Evolutionary conservation across 192 early-diverging fungal genomes (phyloP), one percentile per base, ranked within the genome.

Genomic region (Podila minutissima): DNA sequence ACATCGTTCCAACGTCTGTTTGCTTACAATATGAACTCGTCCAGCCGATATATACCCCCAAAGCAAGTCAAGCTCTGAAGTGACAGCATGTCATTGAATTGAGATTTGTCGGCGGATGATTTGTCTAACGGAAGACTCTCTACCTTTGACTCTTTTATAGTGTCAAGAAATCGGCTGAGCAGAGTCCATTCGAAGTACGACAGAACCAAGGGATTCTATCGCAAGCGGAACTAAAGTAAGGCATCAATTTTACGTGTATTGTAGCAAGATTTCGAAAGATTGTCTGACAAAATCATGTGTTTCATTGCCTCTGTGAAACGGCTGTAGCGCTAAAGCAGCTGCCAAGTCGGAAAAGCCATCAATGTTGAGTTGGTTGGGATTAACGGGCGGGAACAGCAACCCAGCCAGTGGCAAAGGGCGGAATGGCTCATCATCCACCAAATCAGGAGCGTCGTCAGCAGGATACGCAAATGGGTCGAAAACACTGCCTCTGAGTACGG

Each of bases 11-110:
- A 90, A 50, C 68, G 82, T 22, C 72, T 97, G 24, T 98, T 97
- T 86, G 91, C 94, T 2, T 93, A 87, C 62, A 94, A 91, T 62
- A 97, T 99, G 85, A 95, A 94, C 76, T 94, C 93, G 57, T 95
- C 97, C 2, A 77, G 79, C 20, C 86, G 88, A 67, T 89, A 87
- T 72, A 82, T 83, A 65, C 67, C 85, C 51, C 49, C 65, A 57
- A 66, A 74, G 86, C 69, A 79, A 68, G 66, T 46, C 13, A 15
- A 53, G 33, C 15, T 62, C 28, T 15, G 12, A 8, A 6, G 0
- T 68, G 28, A 38, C 22, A 59, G 41, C 20, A 49, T 15, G 5
- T 13, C 20, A 24, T 38, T 15, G 19, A 5, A 4, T 59, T 15
- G 31, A 15, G 11, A 41, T 22, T 24, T 33, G 48, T 20, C 10